Evolutionary conservation across 805 yeast genomes (phyloP).

Genomic region (Saccharomycopsis sp.): DNA sequence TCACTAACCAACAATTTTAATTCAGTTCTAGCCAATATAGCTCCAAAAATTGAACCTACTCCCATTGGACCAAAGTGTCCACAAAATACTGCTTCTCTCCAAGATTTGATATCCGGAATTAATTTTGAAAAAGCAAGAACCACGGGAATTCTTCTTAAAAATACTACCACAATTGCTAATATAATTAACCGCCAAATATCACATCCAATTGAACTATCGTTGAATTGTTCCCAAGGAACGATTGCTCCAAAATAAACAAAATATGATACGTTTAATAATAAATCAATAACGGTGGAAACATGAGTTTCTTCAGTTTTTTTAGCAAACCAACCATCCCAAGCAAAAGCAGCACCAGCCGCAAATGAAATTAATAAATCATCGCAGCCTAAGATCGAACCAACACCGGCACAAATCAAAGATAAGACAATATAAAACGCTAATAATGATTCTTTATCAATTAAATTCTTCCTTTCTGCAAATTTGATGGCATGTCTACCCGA

Average conservation of each 20-base stretch:
- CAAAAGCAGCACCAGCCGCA: constrained; percentile 87
- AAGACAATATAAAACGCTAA: constrained; percentile 74
- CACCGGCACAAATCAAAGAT: constrained; percentile 79
- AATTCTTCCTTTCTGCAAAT: constrained; percentile 55
- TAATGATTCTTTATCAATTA: constrained; percentile 83
- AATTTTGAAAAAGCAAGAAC: constrained; percentile 64
- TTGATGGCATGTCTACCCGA: constrained; percentile 58
- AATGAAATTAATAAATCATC: constrained; percentile 85
- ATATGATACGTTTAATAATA: constrained; percentile 71
- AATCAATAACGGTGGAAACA: constrained; percentile 83
- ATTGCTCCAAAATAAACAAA: constrained; percentile 87
- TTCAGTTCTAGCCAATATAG: constrained; percentile 65
- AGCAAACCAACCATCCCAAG: constrained; percentile 94
- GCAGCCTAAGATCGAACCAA: constrained; percentile 78
- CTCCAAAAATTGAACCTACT: constrained; percentile 84
- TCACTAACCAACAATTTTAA: constrained; percentile 42
- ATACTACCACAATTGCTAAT: constrained; percentile 61
- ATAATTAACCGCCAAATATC: constrained; percentile 72
- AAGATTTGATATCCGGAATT: constrained; percentile 77
- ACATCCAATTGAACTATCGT: constrained; percentile 49
- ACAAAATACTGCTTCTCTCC: constrained; percentile 91
- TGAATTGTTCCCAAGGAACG: constrained; percentile 78
- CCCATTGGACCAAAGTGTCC: constrained; percentile 97
- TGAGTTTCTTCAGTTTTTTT: constrained; percentile 73
- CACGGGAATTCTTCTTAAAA: constrained; percentile 76